Evolutionary conservation across 2,329 filamentous ascomycete genomes (phyloP).

Genomic region (Beauveria australis): DNA sequence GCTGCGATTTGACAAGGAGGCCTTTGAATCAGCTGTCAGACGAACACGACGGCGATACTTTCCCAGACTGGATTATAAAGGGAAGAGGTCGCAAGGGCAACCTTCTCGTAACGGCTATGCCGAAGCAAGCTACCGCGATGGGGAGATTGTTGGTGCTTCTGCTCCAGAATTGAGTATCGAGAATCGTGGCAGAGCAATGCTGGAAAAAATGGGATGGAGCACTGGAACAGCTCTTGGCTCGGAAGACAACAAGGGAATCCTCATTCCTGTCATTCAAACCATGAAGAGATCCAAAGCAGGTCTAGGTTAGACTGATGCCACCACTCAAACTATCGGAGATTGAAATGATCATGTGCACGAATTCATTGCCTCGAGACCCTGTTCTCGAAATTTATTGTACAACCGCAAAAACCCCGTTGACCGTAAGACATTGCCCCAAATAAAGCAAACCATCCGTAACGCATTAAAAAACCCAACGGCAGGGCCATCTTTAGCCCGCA

Average conservation of each 20-base stretch:
- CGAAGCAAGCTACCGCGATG: slow-evolving; percentile 62
- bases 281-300: slow-evolving; percentile 84
- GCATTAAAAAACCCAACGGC: slow-evolving; percentile 55
- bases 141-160: slow-evolving; percentile 77
- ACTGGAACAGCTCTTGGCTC: slow-evolving; percentile 78
- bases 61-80: slow-evolving; percentile 38
- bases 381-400: slow-evolving; percentile 63
- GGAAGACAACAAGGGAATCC: slow-evolving; percentile 75
- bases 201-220: slow-evolving; percentile 97
- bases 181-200: slow-evolving; percentile 77
- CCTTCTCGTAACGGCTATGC: slow-evolving; percentile 19
- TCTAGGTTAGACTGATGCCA: slow-evolving; percentile 48
- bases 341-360: slow-evolving; percentile 46
- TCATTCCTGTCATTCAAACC: slow-evolving; percentile 76
- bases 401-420: slow-evolving; percentile 61
- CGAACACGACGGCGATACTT: slow-evolving; percentile 48
- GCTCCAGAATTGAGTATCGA: slow-evolving; percentile 76
- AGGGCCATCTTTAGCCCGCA: slow-evolving; percentile 26
- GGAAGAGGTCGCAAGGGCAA: slow-evolving; percentile 26
- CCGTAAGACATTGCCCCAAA: slow-evolving; percentile 63
- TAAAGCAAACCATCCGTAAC: slow-evolving; percentile 64
- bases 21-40: slow-evolving; percentile 40
- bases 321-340: slow-evolving; percentile 18
- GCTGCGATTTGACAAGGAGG: slow-evolving; percentile 46
- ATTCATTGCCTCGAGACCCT: slow-evolving; percentile 55